Conservation (phyloP, 106 monocot genomes). For the Dioscorea dumetorum region DNA sequence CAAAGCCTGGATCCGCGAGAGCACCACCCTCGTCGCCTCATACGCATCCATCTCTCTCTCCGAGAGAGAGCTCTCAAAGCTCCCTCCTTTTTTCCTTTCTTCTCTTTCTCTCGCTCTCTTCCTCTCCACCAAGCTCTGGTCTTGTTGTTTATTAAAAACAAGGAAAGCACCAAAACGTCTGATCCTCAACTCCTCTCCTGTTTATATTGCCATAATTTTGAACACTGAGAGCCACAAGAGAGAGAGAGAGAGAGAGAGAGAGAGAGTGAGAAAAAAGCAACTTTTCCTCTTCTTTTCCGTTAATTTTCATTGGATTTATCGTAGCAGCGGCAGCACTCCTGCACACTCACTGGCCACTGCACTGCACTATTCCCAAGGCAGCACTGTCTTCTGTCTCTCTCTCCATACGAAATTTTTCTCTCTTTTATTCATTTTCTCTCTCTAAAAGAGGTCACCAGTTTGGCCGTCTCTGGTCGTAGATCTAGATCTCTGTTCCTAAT, state of each 20-base stretch:
- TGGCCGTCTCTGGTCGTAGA: too few species aligned
- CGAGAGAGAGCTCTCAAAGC: not conserved
- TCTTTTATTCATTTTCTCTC: too few species aligned
- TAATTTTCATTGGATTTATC: not conserved
- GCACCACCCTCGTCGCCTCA: constrained; percentile 83
- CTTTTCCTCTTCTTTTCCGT: not conserved
- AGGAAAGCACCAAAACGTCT: not conserved
- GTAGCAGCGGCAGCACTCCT: not conserved
- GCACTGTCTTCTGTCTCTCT: not conserved
- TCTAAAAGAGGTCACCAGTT: too few species aligned
- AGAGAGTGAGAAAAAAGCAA: too few species aligned
- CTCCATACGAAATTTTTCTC: not conserved
- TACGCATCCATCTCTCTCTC: constrained; percentile 66
- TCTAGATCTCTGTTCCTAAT: too few species aligned
- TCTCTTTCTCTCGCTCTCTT: not conserved
- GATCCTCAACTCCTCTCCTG: not conserved
- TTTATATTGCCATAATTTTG: too few species aligned
- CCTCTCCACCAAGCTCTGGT: not conserved
- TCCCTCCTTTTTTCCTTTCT: not conserved
- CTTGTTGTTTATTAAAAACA: not conserved
- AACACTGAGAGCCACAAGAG: too few species aligned
- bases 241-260: too few species aligned
- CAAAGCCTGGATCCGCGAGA: constrained; percentile 80
- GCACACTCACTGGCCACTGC: not conserved
- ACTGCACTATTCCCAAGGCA: not conserved